Evolutionary conservation across 495 filamentous ascomycete species (phyloP).

Genomic region (Tuber umbilicatum): DNA sequence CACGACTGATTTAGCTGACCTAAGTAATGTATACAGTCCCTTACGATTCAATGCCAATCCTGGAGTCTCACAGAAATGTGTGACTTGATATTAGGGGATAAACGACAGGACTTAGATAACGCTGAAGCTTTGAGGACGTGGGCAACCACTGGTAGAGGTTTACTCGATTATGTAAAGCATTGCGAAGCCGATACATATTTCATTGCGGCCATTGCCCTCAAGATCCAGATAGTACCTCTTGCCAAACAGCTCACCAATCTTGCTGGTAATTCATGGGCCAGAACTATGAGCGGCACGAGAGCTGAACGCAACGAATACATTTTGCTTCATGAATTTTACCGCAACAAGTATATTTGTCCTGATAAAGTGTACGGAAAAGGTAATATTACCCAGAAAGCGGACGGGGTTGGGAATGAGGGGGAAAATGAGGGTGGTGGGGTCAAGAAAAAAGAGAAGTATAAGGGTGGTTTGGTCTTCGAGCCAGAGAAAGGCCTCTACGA

Average conservation of each 20-base stretch:
- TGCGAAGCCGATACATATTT: constrained; percentile 94
- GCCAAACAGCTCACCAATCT: constrained; percentile 94
- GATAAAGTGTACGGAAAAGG: constrained; percentile 75
- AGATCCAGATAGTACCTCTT: constrained; percentile 83
- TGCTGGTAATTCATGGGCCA: constrained; percentile 96
- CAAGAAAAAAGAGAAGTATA: constrained; percentile 98
- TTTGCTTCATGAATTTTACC: constrained; percentile 90
- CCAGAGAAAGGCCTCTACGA: constrained; percentile 96
- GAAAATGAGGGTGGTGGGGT: constrained; percentile 58
- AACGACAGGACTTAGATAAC: constrained; percentile 74
- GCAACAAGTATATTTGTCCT: constrained; percentile 94
- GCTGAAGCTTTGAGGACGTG: constrained; percentile 81
- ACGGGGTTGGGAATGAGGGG: constrained; percentile 52
- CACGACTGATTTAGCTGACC: neutral
- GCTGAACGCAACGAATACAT: constrained; percentile 99
- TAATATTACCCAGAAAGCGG: constrained; percentile 49
- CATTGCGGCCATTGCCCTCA: constrained; percentile 78
- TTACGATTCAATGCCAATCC: constrained; percentile 93
- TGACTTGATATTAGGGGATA: constrained; percentile 69
- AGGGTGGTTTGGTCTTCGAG: constrained; percentile 96
- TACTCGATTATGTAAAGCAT: constrained; percentile 88
- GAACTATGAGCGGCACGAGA: constrained; percentile 87
- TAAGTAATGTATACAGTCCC: constrained; percentile 50
- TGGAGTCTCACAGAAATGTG: constrained; percentile 99
- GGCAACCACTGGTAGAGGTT: constrained; percentile 73